These are phyloP conservation scores for Striga hermonthica DNA, from an alignment of 305 asterid genomes.

Conservation along the genomic window DNA sequence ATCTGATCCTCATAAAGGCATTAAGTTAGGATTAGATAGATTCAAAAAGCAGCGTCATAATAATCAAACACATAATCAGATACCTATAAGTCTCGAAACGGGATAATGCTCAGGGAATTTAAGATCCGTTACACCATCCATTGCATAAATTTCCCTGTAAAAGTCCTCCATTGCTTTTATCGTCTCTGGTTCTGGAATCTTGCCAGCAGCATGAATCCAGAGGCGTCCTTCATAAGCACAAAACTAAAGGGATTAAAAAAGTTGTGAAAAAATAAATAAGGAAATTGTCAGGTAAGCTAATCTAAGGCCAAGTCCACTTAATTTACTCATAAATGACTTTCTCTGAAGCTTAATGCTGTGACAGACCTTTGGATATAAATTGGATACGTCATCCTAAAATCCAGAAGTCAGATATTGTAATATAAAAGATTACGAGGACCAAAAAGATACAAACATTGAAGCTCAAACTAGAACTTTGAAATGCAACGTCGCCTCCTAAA, in stretches of 20 bases:
- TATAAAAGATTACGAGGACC: not conserved
- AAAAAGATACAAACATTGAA: too few species aligned
- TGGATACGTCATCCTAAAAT: too few species aligned
- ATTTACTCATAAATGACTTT: not conserved
- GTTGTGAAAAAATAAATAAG: conserved; percentile 12
- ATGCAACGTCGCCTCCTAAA: not conserved
- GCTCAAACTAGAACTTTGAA: not conserved
- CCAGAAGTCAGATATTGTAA: too few species aligned
- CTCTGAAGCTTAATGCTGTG: not conserved
- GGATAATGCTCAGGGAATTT: conserved; percentile 94
- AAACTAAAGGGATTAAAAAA: not conserved
- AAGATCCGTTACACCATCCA: conserved; percentile 72
- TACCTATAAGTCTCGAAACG: conserved; percentile 84
- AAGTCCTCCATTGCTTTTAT: conserved; percentile 91
- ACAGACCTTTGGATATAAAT: too few species aligned
- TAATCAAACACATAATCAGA: conserved; percentile 6
- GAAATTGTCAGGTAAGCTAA: not conserved
- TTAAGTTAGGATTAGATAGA: not conserved
- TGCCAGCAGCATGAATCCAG: conserved; percentile 97
- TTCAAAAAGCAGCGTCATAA: not conserved
- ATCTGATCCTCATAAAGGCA: conserved; percentile 1
- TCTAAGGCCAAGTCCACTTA: too few species aligned
- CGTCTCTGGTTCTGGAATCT: conserved; percentile 81
- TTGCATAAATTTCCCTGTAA: conserved; percentile 82
- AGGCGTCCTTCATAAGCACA: conserved; percentile 57